Evolutionary conservation across 345 rosid species (phyloP).

Genomic region (Salix viminalis): DNA sequence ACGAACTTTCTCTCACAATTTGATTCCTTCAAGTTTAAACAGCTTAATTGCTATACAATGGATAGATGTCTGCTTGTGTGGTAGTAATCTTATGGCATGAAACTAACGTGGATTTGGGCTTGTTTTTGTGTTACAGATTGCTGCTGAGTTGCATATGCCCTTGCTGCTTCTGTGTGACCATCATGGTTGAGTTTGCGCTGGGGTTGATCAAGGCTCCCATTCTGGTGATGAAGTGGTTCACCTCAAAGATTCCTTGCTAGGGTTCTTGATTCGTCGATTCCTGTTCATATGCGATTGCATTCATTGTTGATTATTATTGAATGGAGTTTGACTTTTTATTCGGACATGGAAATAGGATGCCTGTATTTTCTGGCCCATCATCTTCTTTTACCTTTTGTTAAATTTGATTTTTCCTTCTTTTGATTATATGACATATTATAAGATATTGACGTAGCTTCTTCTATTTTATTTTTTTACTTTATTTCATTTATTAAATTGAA

Average conservation of each 20-base stretch:
- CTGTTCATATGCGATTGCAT: background rate
- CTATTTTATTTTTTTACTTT: background rate
- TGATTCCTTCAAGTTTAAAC: background rate
- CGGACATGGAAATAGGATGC: background rate
- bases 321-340: background rate
- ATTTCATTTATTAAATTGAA: background rate
- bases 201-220: constrained; percentile 63
- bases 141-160: constrained; percentile 60
- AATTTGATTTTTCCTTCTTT: background rate
- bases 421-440: background rate
- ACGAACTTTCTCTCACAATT: background rate
- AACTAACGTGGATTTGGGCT: background rate
- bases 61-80: background rate
- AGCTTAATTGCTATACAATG: too few species aligned
- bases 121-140: constrained; percentile 40
- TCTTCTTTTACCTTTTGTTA: background rate
- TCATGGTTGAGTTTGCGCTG: constrained; percentile 57
- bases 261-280: background rate
- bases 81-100: background rate
- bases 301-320: background rate
- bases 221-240: constrained; percentile 66
- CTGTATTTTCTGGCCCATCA: background rate
- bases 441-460: background rate
- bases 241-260: constrained; percentile 59
- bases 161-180: constrained; percentile 64